Base-by-base conservation (phyloP, 2,329 filamentous ascomycete species). In the Escovopsis weberi region DNA sequence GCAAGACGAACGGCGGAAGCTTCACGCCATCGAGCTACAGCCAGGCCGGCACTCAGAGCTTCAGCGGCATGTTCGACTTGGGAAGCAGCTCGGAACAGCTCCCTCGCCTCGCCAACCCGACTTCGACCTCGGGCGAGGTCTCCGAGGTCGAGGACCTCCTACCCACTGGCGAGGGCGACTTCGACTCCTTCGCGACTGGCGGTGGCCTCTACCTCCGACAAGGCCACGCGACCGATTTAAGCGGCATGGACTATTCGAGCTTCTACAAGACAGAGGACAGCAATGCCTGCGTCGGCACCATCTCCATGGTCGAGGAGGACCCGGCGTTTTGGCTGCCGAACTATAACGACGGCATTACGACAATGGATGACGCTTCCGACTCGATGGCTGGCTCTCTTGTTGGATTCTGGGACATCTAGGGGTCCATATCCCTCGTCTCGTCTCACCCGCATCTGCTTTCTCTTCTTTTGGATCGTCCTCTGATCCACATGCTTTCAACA, bases 111-210 rank as follows among this genome's bases (percentile, higher is more conserved):
- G 71, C 74, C 47, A 66, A 73, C 53, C 67, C 67, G 40, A 74
- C 72, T 1, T 76, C 75, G 9, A 80, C 75, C 8, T 82, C 78
- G 11, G 78, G 78, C 33, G 77, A 82, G 46, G 76, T 80, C 8
- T 81, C 77, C 9, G 77, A 81, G 55, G 75, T 75, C 5, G 78
- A 81, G 47, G 78, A 81, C 49, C 69, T 72, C 46, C 59, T 69
- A 40, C 63, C 61, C 40, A 62, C 67, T 48, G 63, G 67, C 48
- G 62, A 63, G 32, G 70, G 71, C 47, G 65, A 68, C 39, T 70
- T 70, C 47, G 62, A 65, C 26, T 53, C 69, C 44, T 66, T 68
- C 40, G 68, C 64, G 44, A 61, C 65, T 18, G 59, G 68, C 42
- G 69, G 66, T 50, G 71, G 63, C 45, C 55, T 54, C 42, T 68